Percentiles rank a stretch among this genome's conserved stretches.
Conservation (phyloP, 2,329 filamentous ascomycete species). For the Aureobasidium zeae region DNA sequence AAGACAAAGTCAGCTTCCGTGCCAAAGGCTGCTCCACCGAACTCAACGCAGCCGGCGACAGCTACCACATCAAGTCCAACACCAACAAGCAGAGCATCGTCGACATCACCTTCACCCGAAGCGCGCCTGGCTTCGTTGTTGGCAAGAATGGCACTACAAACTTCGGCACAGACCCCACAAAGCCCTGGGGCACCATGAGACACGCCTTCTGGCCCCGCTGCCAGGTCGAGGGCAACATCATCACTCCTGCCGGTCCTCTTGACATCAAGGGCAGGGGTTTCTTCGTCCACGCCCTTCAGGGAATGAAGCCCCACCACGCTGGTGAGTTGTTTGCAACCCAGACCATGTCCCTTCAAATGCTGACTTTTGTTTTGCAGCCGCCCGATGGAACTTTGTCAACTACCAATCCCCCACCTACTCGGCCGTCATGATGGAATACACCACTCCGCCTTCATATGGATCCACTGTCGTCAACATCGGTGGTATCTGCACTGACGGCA, state of each 20-base stretch:
- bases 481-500: conserved; percentile 68
- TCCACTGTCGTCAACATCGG: conserved; percentile 75
- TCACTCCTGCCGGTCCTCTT: conserved; percentile 69
- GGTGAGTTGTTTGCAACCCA: conserved; percentile 39
- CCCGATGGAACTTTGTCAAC: conserved; percentile 85
- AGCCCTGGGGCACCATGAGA: conserved; percentile 87
- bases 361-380: conserved; percentile 39
- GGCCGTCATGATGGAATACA: conserved; percentile 91
- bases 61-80: conserved; percentile 84
- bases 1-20: conserved; percentile 73
- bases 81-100: conserved; percentile 72
- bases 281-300: conserved; percentile 80
- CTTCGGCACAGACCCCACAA: conserved; percentile 74
- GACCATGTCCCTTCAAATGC: conserved; percentile 5
- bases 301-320: conserved; percentile 98
- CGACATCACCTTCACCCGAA: conserved; percentile 71
- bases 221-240: conserved; percentile 69
- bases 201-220: conserved; percentile 94
- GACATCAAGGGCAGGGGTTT: conserved; percentile 73
- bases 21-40: conserved; percentile 78
- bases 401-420: conserved; percentile 84
- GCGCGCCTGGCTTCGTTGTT: conserved; percentile 70
- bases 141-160: conserved; percentile 76
- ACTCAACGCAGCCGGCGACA: conserved; percentile 72
- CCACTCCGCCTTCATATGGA: conserved; percentile 86